Conservation (phyloP, 345 rosid species). For the Citrus trifoliata region DNA sequence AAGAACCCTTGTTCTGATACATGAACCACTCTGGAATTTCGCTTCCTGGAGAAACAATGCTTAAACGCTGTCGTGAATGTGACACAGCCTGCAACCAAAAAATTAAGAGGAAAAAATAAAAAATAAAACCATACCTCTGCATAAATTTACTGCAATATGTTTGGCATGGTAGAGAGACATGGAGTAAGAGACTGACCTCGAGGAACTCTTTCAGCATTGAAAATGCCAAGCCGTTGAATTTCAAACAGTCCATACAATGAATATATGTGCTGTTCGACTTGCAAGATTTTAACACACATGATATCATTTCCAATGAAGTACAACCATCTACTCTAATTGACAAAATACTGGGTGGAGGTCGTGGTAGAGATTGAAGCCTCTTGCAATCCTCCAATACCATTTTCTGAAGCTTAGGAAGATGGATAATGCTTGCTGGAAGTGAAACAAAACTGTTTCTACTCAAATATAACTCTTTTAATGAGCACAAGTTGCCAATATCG, state of each 20-base stretch:
- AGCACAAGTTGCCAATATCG: too few relatives aligned
- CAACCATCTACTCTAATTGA: not conserved
- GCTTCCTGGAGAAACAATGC: too few relatives aligned
- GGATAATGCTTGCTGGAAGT: not conserved
- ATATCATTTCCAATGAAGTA: not conserved
- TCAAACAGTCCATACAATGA: not conserved
- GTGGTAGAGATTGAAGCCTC: conserved; percentile 13
- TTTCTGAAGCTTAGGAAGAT: too few relatives aligned
- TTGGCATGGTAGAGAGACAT: not conserved
- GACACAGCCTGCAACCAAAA: not conserved
- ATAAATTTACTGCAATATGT: not conserved
- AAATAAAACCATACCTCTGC: too few relatives aligned
- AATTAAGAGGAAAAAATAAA: not conserved
- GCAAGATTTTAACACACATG: not conserved
- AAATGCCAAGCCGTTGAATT: not conserved
- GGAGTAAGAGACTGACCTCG: not conserved
- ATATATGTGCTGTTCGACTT: not conserved
- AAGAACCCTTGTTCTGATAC: too few relatives aligned
- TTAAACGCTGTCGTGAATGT: too few relatives aligned
- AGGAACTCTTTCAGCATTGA: not conserved
- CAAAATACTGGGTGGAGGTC: conserved; percentile 7
- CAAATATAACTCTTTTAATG: not conserved
- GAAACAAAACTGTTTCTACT: not conserved
- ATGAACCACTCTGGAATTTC: too few relatives aligned
- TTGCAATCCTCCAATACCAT: conserved; percentile 13